Evolutionary conservation across 148 eudicot genomes (phyloP), one percentile per base, ranked within the genome.

Genomic region (Dianthus caryophyllus): DNA sequence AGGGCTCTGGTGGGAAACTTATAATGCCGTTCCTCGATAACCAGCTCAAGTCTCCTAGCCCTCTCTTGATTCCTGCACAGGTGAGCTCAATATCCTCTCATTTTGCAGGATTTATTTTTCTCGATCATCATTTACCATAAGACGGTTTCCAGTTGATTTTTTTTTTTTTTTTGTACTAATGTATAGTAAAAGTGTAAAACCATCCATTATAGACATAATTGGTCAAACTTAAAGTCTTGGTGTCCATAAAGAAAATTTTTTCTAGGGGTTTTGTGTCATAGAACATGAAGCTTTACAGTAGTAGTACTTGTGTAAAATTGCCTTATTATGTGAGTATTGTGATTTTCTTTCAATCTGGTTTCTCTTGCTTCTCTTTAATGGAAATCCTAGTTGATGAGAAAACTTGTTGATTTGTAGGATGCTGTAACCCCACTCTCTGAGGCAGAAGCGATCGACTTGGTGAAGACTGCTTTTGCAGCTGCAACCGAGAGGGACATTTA

Each of bases 1-100:
- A 95, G 78, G 99, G 97, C 71, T 88, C 96, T 74, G 99, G 99
- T 74, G 68, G 87, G 2, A 95, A 89, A 39, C 96, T 95, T 36
- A 95, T 95, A 71, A 95, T 84, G 75, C 99, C 99, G 17, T 90
- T 94, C 77, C 66, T 90, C 72, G 99, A 95, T 78, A 90, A 95
- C 86, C 99, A 95, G 74, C 89, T 95, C 60, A 90, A 95, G 76
- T 86, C 99, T 73, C 99, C 99, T 14, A 88, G 99, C 72, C 99
- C 99, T 71, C 93, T 90, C 30, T 51, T 95, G 30, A 69, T 95
- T 57, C 97, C 99, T 68, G 91, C 81, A 24, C 21, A 70, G 97
- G 97, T 90, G 46, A 73, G 76, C 15, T 43, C 58, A 46, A 50
- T 12, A 16, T 53, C 30, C 39, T 11, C n/a, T 0, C 18, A 48